Evolutionary conservation across 805 yeast species (phyloP).

Genomic region (Yamadazyma nakazawae): DNA sequence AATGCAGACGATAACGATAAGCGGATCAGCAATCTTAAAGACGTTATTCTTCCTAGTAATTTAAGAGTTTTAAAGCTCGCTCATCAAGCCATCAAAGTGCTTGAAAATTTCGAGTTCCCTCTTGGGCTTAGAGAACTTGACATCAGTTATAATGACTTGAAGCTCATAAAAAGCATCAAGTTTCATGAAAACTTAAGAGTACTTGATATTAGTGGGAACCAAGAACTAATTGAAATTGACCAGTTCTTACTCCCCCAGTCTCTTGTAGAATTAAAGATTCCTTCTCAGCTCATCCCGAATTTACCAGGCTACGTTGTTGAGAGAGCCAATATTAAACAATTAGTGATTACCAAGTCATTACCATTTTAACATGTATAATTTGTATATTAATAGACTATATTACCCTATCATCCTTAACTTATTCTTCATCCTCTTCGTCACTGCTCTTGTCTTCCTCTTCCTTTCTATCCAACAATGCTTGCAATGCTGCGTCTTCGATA

Average conservation of each 20-base stretch:
- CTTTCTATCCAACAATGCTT: constrained; percentile 89
- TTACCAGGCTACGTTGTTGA: constrained; percentile 38
- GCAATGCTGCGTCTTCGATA: constrained; percentile 96
- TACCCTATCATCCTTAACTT: constrained; percentile 4
- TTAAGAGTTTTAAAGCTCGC: constrained; percentile 35
- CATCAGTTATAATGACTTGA: constrained; percentile 38
- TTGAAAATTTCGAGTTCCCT: constrained; percentile 42
- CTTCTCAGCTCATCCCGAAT: constrained; percentile 31
- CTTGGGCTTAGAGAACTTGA: constrained; percentile 26
- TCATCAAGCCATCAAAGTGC: constrained; percentile 36
- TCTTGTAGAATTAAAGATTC: constrained; percentile 33
- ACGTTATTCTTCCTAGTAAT: constrained; percentile 35
- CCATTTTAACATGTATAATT: constrained; percentile 16
- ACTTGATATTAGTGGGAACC: constrained; percentile 41
- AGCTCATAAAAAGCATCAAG: constrained; percentile 33
- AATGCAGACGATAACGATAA: constrained; percentile 40
- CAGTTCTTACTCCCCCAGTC: constrained; percentile 37
- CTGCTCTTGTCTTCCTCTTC: constrained; percentile 86
- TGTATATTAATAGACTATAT: constrained; percentile 5
- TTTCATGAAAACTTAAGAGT: constrained; percentile 32
- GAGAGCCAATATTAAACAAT: constrained; percentile 35
- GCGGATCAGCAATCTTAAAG: constrained; percentile 39
- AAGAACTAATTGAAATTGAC: constrained; percentile 36
- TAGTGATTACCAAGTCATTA: constrained; percentile 28
- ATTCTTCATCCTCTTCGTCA: constrained; percentile 66